phyloP scores from a whole-genome alignment of 129 eudicot species.

The Ambrosia trifida region DNA sequence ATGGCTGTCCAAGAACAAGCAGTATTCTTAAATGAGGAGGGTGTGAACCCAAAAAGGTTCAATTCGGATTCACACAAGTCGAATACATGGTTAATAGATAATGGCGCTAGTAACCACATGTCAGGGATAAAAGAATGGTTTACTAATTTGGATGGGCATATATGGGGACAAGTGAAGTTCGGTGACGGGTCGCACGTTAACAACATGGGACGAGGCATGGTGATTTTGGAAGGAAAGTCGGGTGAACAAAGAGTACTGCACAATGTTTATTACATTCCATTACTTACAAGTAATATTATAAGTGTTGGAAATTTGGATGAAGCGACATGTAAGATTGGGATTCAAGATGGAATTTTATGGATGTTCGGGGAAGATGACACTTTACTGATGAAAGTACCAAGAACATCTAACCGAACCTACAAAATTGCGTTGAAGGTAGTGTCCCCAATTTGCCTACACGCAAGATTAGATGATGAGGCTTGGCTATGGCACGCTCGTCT shows the following conservation, averaged over 20 bases:
- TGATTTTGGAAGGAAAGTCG: neutral
- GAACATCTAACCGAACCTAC: no score
- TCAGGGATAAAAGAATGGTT: neutral
- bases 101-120: constrained; percentile 18
- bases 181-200: neutral
- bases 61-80: neutral
- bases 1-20: neutral
- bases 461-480: no score
- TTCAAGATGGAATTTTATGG: no score
- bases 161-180: constrained; percentile 2
- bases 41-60: neutral
- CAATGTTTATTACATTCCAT: no score
- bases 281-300: no score
- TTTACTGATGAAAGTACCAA: no score
- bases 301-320: no score
- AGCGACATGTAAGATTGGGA: no score
- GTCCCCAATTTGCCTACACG: no score
- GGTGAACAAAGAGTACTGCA: neutral
- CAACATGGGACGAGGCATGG: neutral
- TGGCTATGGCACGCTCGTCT: no score
- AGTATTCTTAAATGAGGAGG: neutral
- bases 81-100: constrained; percentile 5
- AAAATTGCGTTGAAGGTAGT: no score
- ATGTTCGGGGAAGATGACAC: no score
- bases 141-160: neutral